These are phyloP conservation scores for Porphyra umbilicalis DNA, from an alignment of 31 red algal species.

Conservation along the genomic window DNA sequence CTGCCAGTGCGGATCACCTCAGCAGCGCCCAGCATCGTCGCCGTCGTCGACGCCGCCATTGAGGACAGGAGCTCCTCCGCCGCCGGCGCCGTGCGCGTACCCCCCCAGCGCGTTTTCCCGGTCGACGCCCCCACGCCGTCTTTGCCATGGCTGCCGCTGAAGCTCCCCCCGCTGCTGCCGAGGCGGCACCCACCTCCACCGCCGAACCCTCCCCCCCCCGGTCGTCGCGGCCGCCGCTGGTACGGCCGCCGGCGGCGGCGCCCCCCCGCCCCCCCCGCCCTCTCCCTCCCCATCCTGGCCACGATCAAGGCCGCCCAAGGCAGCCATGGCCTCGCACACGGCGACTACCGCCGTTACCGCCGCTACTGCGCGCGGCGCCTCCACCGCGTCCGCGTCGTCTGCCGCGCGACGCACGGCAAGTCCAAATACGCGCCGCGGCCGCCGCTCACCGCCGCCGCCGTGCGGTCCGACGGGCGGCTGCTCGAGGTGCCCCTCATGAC, in stretches of 20 bases:
- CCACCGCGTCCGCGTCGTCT: conserved; percentile 32
- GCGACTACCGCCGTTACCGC: conserved; percentile 69
- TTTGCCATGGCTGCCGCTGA: too few species aligned
- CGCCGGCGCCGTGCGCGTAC: too few species aligned
- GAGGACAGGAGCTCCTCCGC: too few species aligned
- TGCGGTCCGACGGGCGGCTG: conserved; percentile 15
- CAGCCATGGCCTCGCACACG: conserved; percentile 54
- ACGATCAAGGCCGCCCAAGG: conserved; percentile 27
- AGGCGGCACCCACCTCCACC: too few species aligned
- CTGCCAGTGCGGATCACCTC: too few species aligned
- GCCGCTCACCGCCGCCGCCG: conserved; percentile 4
- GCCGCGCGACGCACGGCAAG: conserved; percentile 1
- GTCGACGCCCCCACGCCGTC: too few species aligned
- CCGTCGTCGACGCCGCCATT: too few species aligned
- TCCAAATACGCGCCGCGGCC: conserved; percentile 16
- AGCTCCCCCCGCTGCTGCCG: too few species aligned
- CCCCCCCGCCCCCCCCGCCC: background rate
- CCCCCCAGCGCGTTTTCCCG: too few species aligned
- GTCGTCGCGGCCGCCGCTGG: too few species aligned
- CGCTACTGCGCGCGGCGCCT: conserved; percentile 59
- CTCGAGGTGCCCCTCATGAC: conserved; percentile 50
- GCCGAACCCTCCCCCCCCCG: too few species aligned
- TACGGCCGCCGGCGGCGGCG: background rate
- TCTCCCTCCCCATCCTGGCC: conserved; percentile 26
- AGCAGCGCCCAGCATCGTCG: too few species aligned